Percentiles rank a stretch among this genome's conserved stretches.
Conservation (phyloP, 352 stramenopile species). For the Phytopythium ostracodes region DNA sequence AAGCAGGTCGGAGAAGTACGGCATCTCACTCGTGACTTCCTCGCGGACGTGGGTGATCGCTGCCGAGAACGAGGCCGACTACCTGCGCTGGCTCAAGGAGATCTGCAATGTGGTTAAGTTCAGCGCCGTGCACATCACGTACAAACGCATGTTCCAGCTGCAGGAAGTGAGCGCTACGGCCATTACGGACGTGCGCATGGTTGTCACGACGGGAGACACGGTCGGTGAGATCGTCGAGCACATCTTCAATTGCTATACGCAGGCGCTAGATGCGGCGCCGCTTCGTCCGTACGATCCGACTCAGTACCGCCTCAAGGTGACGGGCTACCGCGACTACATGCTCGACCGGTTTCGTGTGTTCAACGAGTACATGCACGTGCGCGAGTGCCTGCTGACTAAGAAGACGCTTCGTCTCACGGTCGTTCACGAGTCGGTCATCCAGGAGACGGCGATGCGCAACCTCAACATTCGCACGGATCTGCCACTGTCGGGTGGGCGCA, state of each 20-base stretch:
- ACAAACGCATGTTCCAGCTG: constrained; percentile 80
- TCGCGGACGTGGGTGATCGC: constrained; percentile 73
- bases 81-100: constrained; percentile 76
- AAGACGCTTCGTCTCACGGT: constrained; percentile 83
- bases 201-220: constrained; percentile 75
- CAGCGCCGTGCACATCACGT: constrained; percentile 71
- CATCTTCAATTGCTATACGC: constrained; percentile 88
- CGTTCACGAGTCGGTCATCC: constrained; percentile 83
- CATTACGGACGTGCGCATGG: constrained; percentile 84
- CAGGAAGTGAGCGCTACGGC: constrained; percentile 81
- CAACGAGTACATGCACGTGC: constrained; percentile 87
- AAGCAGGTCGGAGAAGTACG: constrained; percentile 54
- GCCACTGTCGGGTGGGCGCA: constrained; percentile 14
- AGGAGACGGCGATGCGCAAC: constrained; percentile 76
- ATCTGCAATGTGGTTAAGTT: constrained; percentile 81
- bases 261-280: constrained; percentile 66
- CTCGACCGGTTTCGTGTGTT: constrained; percentile 78
- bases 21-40: constrained; percentile 76
- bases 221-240: constrained; percentile 87
- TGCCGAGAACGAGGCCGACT: constrained; percentile 70
- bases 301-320: constrained; percentile 86
- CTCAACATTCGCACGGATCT: constrained; percentile 70
- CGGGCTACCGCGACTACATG: constrained; percentile 82
- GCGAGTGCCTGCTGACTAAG: constrained; percentile 82
- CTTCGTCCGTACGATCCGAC: constrained; percentile 72